Base-by-base conservation (phyloP, 2,329 filamentous ascomycete species). In the Paecilomyces sp. region DNA sequence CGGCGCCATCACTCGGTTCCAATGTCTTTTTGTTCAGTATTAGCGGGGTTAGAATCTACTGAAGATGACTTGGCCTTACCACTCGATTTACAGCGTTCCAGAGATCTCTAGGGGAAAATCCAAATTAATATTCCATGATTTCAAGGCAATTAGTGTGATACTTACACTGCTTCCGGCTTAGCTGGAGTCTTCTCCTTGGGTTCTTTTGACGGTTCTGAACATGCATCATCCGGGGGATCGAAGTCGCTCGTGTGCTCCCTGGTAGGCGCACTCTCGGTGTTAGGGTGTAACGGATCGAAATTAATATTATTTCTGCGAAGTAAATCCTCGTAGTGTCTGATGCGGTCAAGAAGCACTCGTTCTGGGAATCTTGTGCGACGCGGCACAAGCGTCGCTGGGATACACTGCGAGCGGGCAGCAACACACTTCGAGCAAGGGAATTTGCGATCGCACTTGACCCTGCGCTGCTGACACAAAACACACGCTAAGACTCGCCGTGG, bases 401-500 rank as follows among this genome's bases (percentile, higher is more conserved):
- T 66, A 63, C 86, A 91, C 64, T 89, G 83, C 33, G 81, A 81
- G 24, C 80, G 75, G 57, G 83, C 81, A 72, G 83, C 87, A 69
- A 85, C 77, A 68, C 88, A 91, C 73, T 88, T 88, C 66, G 82
- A 79, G 69, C 89, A 91, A 15, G 88, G 88, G 72, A 86, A 86
- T 65, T 82, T 84, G 73, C 88, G 88, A 72, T 91, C 86, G 73
- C 89, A 91, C 61, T 86, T 86, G 51, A 91, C 83, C 71, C 91
- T 91, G 62, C 88, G 85, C 70, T 89, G 88, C 70, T 92, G 88
- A 69, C 90, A 93, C 22, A 87, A 80, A 13, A 90, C 81, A 67
- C 90, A 93, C 41, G 83, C 66, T 12, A 71, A 61, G 2, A 65
- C 59, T 13, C 70, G 65, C 56, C 47, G 60, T 34, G 50, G 50